phyloP scores from a whole-genome alignment of 116 monocot genomes.

The Dioscorea cayenensis region DNA sequence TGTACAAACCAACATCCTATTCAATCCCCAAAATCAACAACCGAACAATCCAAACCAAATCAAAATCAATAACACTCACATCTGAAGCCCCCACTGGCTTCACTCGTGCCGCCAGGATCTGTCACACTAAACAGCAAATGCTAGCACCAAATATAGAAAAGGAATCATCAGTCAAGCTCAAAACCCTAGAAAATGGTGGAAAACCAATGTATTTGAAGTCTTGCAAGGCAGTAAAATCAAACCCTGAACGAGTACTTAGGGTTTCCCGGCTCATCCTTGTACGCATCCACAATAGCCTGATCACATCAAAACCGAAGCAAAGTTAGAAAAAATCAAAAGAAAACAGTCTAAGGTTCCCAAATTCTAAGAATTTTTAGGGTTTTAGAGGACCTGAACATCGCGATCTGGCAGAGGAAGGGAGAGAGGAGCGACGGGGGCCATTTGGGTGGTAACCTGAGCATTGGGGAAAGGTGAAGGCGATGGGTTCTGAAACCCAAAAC shows the following conservation, averaged over 20 bases:
- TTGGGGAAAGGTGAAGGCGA: constrained; percentile 19
- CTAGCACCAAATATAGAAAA: constrained; percentile 21
- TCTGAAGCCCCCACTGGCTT: constrained; percentile 91
- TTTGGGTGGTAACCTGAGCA: constrained; percentile 72
- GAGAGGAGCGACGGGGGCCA: constrained; percentile 87
- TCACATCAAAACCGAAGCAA: background rate
- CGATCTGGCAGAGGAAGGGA: constrained; percentile 63
- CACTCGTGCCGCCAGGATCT: constrained; percentile 57
- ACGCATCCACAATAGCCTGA: constrained; percentile 82
- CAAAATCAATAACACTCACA: constrained; percentile 40
- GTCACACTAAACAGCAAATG: constrained; percentile 91
- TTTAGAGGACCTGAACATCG: constrained; percentile 48
- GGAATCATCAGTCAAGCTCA: background rate
- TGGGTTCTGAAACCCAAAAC: constrained; percentile 26
- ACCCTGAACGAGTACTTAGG: constrained; percentile 87
- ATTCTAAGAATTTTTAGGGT: background rate
- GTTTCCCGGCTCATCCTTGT: constrained; percentile 82
- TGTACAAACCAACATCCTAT: constrained; percentile 6
- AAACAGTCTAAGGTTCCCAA: background rate
- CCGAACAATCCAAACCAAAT: background rate
- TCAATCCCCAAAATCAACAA: background rate
- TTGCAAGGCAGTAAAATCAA: background rate
- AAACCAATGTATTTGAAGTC: constrained; percentile 1
- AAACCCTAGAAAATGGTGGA: constrained; percentile 34
- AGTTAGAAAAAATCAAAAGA: background rate